Evolutionary conservation across 495 filamentous ascomycete genomes (phyloP), one percentile per base, ranked within the genome.

Genomic region (Penicillium flavigenum): DNA sequence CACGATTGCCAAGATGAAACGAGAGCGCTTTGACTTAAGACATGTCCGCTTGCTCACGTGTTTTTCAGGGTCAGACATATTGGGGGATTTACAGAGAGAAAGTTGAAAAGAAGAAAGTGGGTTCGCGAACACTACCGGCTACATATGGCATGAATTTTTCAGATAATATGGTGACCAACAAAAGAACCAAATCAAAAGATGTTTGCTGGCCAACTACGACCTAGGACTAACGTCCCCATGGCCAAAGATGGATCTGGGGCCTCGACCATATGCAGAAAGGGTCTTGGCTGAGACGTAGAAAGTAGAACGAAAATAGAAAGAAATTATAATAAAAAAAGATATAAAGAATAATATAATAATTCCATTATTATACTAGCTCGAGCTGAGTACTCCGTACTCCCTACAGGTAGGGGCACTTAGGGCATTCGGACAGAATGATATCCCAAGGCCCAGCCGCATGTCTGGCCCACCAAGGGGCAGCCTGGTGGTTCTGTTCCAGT

Each of bases 21-120:
- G 66, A 64, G 70, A 70, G 34, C 67, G 61, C 56, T 58, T 58
- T 19, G 65, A 68, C 55, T 63, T 67, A 49, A 73, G 59, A 57
- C 62, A 70, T n/a, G 46, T 54, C 16, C 72, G 64, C 51, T 61
- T 62, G 52, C 70, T 75, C 72, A 72, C 72, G 72, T 75, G 72
- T 63, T 75, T 72, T 58, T 64, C 64, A 24, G 69, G 57, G 48
- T 56, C 58, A 45, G 45, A 54, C 43, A 59, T 65, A 62, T 69
- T 69, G 17, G 52, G 41, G 11, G 31, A 34, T 34, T 12, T 50
- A 44, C n/a, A 54, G 47, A 45, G 42, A 42, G 32, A 43, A 59
- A 32, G 27, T 17, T 32, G 22, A 39, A 47, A 60, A 60, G 62
- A 42, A 51, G 47, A 57, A 57, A 64, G 64, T 69, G 66, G 68